Conservation (phyloP, 306 rosid species). For the Lathyrus tuberosus region DNA sequence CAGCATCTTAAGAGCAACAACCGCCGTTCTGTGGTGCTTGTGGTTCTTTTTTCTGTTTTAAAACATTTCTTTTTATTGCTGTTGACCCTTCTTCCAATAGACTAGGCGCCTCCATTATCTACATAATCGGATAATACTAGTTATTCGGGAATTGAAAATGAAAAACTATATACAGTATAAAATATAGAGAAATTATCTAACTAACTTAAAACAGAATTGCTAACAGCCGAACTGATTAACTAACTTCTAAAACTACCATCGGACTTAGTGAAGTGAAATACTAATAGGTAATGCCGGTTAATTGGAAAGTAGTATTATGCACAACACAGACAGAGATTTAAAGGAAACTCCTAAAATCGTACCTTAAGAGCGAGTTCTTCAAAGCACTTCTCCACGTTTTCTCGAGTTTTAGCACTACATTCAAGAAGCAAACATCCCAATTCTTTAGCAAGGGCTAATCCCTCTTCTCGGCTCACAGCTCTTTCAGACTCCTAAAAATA, state of each 20-base stretch:
- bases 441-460: constrained; percentile 82
- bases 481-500: constrained; percentile 77
- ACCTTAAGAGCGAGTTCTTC: constrained; percentile 95
- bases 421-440: constrained; percentile 82
- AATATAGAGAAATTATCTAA: background rate
- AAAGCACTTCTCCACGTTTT: constrained; percentile 90
- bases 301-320: constrained; percentile 19
- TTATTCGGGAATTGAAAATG: constrained; percentile 24
- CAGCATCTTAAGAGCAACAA: constrained; percentile 65
- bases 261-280: background rate
- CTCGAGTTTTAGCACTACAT: constrained; percentile 93
- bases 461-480: constrained; percentile 89
- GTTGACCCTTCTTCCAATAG: constrained; percentile 89
- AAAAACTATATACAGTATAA: background rate
- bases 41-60: constrained; percentile 71
- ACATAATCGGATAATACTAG: constrained; percentile 30
- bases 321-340: constrained; percentile 1
- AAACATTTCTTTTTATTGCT: constrained; percentile 68
- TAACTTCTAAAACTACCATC: background rate
- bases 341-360: constrained; percentile 24
- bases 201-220: background rate
- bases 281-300: background rate
- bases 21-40: constrained; percentile 54
- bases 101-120: constrained; percentile 96
- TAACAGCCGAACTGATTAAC: constrained; percentile 4